These are phyloP conservation scores for Asterophora parasitica DNA, from an alignment of 768 basidiomycete species.

Conservation along the genomic window DNA sequence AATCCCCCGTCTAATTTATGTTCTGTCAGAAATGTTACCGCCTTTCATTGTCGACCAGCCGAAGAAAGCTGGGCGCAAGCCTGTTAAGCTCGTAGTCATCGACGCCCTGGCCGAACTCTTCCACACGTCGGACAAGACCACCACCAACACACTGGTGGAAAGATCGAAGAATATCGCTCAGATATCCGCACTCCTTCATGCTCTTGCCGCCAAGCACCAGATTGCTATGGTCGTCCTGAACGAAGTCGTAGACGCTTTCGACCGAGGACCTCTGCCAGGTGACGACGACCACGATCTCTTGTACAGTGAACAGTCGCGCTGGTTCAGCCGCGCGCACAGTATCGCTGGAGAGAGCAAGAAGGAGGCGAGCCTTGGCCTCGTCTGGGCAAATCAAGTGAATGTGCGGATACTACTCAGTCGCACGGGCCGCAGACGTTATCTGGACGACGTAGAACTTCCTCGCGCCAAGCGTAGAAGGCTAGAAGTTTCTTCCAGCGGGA, in stretches of 20 bases:
- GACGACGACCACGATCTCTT: slow-evolving; percentile 35
- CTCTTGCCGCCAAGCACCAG: slow-evolving; percentile 55
- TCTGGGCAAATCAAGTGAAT: slow-evolving; percentile 94
- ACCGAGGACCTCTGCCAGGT: slow-evolving; percentile 22
- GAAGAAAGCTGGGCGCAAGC: slow-evolving; percentile 35
- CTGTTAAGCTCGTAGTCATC: slow-evolving; percentile 76
- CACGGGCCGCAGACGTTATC: slow-evolving; percentile 61
- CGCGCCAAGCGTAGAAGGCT: slow-evolving; percentile 24
- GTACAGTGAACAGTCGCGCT: slow-evolving; percentile 70
- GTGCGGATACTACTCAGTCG: slow-evolving; percentile 77
- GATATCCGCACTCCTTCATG: slow-evolving; percentile 67
- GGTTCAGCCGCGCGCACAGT: slow-evolving; percentile 67
- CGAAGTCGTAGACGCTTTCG: slow-evolving; percentile 81
- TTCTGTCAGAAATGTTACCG: slow-evolving; percentile 53
- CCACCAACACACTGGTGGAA: slow-evolving; percentile 58
- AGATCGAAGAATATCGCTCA: slow-evolving; percentile 67
- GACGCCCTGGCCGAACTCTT: slow-evolving; percentile 89
- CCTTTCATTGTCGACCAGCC: slow-evolving; percentile 36
- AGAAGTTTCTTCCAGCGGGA: slow-evolving; percentile 4
- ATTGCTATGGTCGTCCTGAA: slow-evolving; percentile 84
- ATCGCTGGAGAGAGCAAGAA: slow-evolving; percentile 57
- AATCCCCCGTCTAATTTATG: slow-evolving; percentile 47
- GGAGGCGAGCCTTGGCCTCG: slow-evolving; percentile 82
- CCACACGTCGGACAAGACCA: slow-evolving; percentile 56
- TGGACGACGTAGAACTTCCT: slow-evolving; percentile 31